A percentile compares a stretch with the other conserved stretches of the same genome.
Conservation (phyloP, 495 filamentous ascomycete species). For the Rostrohypoxylon terebratum region DNA sequence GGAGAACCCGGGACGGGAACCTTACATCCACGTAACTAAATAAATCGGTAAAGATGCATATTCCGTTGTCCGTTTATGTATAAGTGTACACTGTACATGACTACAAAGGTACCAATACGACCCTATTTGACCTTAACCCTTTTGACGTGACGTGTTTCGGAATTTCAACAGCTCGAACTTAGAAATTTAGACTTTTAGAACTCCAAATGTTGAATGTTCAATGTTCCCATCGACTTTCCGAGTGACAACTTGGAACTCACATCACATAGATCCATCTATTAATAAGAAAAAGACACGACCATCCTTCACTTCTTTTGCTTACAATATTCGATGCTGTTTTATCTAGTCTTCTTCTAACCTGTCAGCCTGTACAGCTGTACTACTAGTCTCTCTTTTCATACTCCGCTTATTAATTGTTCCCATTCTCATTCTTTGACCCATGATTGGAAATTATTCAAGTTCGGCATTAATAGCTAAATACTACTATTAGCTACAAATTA, state of each 20-base stretch:
- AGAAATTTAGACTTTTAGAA: too few relatives aligned
- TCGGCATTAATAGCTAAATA: too few relatives aligned
- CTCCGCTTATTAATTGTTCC: conserved; percentile 14
- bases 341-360: too few relatives aligned
- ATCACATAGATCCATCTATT: neutral
- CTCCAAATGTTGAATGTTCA: neutral
- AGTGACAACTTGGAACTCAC: neutral
- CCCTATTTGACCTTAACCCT: conserved; percentile 13
- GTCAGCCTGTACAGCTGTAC: too few relatives aligned
- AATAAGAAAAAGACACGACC: neutral
- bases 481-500: conserved; percentile 30
- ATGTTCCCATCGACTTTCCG: conserved; percentile 14
- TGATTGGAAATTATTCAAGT: conserved; percentile 29
- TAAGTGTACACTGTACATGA: neutral
- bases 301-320: conserved; percentile 10
- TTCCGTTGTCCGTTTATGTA: neutral
- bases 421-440: conserved; percentile 37
- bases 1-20: neutral
- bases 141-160: conserved; percentile 44
- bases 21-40: conserved; percentile 1
- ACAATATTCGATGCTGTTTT: neutral
- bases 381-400: conserved; percentile 31
- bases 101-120: conserved; percentile 8
- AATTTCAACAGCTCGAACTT: neutral
- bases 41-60: neutral